Evolutionary conservation across 169 alveolate genomes (phyloP).

Genomic region (Eimeria necatrix): DNA sequence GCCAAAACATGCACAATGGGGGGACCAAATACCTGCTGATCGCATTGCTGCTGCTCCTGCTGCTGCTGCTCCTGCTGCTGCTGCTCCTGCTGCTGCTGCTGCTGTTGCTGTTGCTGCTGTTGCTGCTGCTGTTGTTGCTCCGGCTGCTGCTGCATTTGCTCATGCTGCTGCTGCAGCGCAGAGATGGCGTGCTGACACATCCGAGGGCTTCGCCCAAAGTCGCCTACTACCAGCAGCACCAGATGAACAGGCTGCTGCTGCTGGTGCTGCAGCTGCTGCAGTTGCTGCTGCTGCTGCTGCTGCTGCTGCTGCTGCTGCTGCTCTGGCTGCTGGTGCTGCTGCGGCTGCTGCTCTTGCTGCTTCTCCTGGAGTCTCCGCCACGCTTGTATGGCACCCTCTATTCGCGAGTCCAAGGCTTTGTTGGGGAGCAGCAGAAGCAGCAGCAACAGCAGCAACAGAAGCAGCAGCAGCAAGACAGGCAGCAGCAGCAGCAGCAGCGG

Average conservation of each 20-base stretch:
- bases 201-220: constrained; percentile 59
- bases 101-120: background rate
- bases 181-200: constrained; percentile 53
- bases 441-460: too few species aligned
- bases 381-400: background rate
- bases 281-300: background rate
- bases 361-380: background rate
- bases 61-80: background rate
- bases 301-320: background rate
- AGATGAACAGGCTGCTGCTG: background rate
- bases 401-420: background rate
- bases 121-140: background rate
- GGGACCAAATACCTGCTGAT: background rate
- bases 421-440: too few species aligned
- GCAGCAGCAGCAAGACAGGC: too few species aligned
- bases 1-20: background rate
- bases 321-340: too few species aligned
- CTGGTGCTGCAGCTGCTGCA: too few species aligned
- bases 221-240: constrained; percentile 46
- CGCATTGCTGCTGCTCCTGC: background rate
- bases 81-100: background rate
- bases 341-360: too few species aligned
- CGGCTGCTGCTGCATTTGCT: background rate
- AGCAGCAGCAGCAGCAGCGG: too few species aligned
- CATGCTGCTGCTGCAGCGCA: constrained; percentile 36